Conservation (phyloP, 2,329 filamentous ascomycete species). For the Aspergillus caelatus region DNA sequence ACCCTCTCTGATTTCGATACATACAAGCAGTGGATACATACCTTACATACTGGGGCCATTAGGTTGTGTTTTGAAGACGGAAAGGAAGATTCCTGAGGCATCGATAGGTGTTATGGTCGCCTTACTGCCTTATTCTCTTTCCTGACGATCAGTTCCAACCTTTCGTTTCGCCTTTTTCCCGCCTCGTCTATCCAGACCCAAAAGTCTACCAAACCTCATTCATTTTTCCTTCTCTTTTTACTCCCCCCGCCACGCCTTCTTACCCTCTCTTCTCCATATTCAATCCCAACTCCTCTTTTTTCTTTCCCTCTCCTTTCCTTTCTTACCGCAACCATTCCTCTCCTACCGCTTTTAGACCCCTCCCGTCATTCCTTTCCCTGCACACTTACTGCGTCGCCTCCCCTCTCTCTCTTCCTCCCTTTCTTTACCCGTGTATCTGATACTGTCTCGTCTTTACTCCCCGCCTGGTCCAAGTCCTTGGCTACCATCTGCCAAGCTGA, state of each 20-base stretch:
- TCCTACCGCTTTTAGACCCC: conserved; percentile 11
- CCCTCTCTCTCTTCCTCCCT: conserved; percentile 13
- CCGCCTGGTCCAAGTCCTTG: conserved; percentile 50
- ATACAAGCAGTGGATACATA: neutral
- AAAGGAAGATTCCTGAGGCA: conserved; percentile 16
- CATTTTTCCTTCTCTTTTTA: conserved; percentile 21
- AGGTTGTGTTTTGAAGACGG: neutral
- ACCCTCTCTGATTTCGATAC: neutral
- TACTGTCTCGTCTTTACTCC: conserved; percentile 27
- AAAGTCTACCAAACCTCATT: conserved; percentile 25
- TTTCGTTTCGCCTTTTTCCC: conserved; percentile 23
- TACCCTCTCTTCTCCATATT: conserved; percentile 16
- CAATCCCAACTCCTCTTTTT: conserved; percentile 13
- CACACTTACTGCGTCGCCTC: conserved; percentile 5
- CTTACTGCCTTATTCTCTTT: conserved; percentile 20
- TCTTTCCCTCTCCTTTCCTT: conserved; percentile 10
- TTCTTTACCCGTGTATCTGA: conserved; percentile 14
- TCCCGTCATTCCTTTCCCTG: conserved; percentile 17
- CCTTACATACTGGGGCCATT: neutral
- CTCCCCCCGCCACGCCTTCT: conserved; percentile 17
- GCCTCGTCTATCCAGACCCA: conserved; percentile 23
- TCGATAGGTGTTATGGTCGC: conserved; percentile 6
- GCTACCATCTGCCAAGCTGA: conserved; percentile 53
- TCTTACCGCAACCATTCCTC: conserved; percentile 16
- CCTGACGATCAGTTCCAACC: conserved; percentile 25